Evolutionary conservation across 805 yeast genomes (phyloP).

Genomic region (Jamesozyma jinghongensis): DNA sequence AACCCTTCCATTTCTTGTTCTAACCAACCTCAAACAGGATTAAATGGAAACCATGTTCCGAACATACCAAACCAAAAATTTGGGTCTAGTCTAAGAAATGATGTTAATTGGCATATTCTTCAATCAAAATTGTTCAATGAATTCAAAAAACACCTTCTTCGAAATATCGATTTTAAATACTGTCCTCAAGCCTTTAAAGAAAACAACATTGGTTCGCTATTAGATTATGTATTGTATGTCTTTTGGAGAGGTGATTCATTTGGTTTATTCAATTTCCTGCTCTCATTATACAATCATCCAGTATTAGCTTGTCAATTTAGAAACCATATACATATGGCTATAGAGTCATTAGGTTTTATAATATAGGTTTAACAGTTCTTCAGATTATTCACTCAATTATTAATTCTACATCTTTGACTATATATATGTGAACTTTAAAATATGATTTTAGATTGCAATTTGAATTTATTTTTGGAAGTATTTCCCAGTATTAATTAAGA

Average conservation of each 20-base stretch:
- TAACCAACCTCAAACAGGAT: too few species aligned
- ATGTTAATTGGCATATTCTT: too few species aligned
- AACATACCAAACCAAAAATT: too few species aligned
- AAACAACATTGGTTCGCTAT: constrained; percentile 25
- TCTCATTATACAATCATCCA: constrained; percentile 11
- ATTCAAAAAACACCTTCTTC: neutral
- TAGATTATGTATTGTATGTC: constrained; percentile 30
- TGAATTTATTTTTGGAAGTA: too few species aligned
- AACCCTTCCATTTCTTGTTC: too few species aligned
- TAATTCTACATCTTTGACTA: neutral
- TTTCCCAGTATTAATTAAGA: constrained; percentile 6
- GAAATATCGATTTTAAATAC: constrained; percentile 1
- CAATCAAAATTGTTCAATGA: too few species aligned
- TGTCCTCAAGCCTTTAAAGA: constrained; percentile 32
- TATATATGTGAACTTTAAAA: neutral
- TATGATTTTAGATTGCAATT: too few species aligned
- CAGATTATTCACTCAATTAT: neutral
- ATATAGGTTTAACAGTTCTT: too few species aligned
- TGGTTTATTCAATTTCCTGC: constrained; percentile 15
- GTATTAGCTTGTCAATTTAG: constrained; percentile 14
- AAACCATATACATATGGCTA: constrained; percentile 22
- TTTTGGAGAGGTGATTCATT: constrained; percentile 28
- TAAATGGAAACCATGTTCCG: too few species aligned
- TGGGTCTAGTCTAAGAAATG: too few species aligned
- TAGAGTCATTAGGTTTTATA: constrained; percentile 17